Evolutionary conservation across 2,329 filamentous ascomycete genomes (phyloP).

Genomic region (Xylariales sp.): DNA sequence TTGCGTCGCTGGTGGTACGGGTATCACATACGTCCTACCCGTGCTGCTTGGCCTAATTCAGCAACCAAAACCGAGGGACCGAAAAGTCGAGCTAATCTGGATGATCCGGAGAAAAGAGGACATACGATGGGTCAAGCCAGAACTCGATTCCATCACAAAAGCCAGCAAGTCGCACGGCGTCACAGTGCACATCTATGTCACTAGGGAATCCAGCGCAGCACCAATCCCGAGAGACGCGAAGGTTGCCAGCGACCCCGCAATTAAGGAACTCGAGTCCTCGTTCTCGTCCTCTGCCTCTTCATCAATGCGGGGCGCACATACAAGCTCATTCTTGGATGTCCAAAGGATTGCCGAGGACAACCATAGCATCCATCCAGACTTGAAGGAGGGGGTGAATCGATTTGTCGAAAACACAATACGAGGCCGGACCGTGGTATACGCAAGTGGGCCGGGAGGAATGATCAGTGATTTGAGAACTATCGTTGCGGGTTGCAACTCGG

Average conservation of each 20-base stretch:
- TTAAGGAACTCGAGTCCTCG: too few relatives aligned
- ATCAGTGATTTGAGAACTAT: conserved; percentile 50
- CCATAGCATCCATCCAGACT: conserved; percentile 37
- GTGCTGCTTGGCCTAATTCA: conserved; percentile 36
- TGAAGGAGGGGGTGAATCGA: conserved; percentile 38
- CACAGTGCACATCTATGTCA: conserved; percentile 54
- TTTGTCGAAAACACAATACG: conserved; percentile 43
- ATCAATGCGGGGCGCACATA: conserved; percentile 16
- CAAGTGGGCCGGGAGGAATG: conserved; percentile 57
- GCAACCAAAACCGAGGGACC: conserved; percentile 26
- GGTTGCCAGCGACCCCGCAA: conserved; percentile 16
- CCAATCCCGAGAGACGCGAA: conserved; percentile 24
- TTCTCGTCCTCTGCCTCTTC: conserved; percentile 17
- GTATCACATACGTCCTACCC: conserved; percentile 53
- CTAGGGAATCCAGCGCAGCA: conserved; percentile 37
- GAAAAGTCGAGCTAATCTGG: conserved; percentile 61
- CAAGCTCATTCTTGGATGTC: conserved; percentile 23
- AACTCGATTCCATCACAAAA: conserved; percentile 46
- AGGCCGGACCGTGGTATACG: conserved; percentile 52
- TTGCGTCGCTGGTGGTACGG: conserved; percentile 53
- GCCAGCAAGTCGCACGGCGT: conserved; percentile 36
- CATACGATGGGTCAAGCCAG: conserved; percentile 52
- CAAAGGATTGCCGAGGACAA: conserved; percentile 24
- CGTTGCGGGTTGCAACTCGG: conserved; percentile 50
- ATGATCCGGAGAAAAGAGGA: conserved; percentile 51